Conservation (phyloP, 2,329 filamentous ascomycete species). For the Paecilomyces variotii region DNA sequence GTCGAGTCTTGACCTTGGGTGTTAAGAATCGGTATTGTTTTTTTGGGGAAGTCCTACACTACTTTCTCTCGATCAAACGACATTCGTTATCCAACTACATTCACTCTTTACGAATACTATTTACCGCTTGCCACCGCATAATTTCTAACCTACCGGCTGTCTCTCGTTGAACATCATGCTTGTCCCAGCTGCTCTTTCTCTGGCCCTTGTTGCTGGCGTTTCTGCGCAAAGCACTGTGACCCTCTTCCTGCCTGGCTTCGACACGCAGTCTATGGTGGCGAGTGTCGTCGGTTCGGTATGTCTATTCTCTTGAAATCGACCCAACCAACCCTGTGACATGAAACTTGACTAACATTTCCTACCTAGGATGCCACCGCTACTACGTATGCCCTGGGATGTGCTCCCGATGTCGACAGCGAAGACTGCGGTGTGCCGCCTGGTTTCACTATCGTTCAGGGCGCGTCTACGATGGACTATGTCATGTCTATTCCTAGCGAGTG, state of each 20-base stretch:
- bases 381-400: slow-evolving; percentile 3
- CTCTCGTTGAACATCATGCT: not conserved
- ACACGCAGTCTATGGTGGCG: slow-evolving; percentile 6
- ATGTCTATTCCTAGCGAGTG: not conserved
- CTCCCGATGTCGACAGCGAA: not conserved
- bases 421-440: not conserved
- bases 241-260: slow-evolving; percentile 6
- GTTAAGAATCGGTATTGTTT: not conserved
- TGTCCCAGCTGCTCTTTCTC: not conserved
- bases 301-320: not conserved
- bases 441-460: not conserved
- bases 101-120: not conserved
- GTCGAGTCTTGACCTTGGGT: not conserved
- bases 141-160: not conserved
- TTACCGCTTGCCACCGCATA: not conserved
- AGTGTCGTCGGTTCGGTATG: slow-evolving; percentile 4
- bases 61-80: not conserved
- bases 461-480: not conserved
- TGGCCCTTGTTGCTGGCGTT: slow-evolving; percentile 3
- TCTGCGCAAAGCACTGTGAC: slow-evolving; percentile 7
- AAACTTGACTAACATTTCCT: not conserved
- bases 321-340: too few relatives aligned
- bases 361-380: slow-evolving; percentile 1
- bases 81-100: not conserved
- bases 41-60: not conserved